phyloP scores from a whole-genome alignment of 1,284 basidiomycete genomes.

The Agaricales sp. region DNA sequence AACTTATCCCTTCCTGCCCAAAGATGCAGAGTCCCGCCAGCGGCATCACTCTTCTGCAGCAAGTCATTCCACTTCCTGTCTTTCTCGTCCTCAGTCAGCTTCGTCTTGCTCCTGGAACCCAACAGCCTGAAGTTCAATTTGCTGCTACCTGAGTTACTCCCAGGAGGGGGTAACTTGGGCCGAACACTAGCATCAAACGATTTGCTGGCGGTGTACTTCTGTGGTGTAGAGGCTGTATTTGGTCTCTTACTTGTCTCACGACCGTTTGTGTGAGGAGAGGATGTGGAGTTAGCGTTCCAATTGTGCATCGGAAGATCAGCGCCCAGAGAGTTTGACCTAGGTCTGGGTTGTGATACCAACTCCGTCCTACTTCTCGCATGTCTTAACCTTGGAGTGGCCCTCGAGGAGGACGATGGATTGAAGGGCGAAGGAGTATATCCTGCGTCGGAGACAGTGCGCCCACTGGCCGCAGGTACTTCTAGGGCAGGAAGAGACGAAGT shows the following conservation, averaged over 20 bases:
- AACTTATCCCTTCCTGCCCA: constrained; percentile 16
- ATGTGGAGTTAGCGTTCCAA: background rate
- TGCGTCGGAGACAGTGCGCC: background rate
- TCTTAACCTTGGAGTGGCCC: background rate
- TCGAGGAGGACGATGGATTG: background rate
- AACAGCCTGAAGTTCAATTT: constrained; percentile 43
- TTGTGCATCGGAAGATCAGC: background rate
- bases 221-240: background rate
- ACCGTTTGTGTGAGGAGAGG: too few relatives aligned
- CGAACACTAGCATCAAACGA: background rate
- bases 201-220: background rate
- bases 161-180: constrained; percentile 13
- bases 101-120: constrained; percentile 8
- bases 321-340: constrained; percentile 1
- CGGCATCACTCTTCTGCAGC: constrained; percentile 47
- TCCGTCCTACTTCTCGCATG: background rate
- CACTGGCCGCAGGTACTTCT: too few relatives aligned
- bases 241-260: too few relatives aligned
- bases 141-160: constrained; percentile 15
- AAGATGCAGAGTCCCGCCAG: constrained; percentile 61
- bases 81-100: constrained; percentile 58
- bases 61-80: constrained; percentile 59
- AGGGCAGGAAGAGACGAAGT: too few relatives aligned
- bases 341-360: background rate
- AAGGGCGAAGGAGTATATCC: background rate